Base-by-base conservation (phyloP, 2,329 filamentous ascomycete genomes). In the Penicillium sp. region DNA sequence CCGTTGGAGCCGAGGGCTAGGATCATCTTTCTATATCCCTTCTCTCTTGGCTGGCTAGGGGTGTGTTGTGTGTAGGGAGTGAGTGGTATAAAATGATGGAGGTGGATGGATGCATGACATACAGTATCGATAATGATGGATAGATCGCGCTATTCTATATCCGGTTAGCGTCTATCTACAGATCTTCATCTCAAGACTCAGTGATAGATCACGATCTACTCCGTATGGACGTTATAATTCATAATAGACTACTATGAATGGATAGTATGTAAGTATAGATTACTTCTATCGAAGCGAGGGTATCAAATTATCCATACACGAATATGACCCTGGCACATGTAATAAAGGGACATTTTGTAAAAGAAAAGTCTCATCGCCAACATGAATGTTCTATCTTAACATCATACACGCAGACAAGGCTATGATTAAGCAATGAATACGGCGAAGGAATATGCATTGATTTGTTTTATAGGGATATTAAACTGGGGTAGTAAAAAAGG, bases 1-100 rank as follows among this genome's bases (percentile, higher is more conserved):
- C 88, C 86, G 65, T 92, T 92, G 4, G 89, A 92, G 30, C 89
- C 89, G 47, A 91, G 79, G 2, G 88, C 82, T 64, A 55, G 24
- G 1, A 55, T 42, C 52, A 54, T 54, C 21, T 18, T 21, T 28
- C 8, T 42, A 5, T 18, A 12, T 14, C 18, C 28, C 18, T 20
- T 16, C 21, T 23, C 12, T 3, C 5, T n/a, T n/a, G n/a, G n/a
- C n/a, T n/a, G n/a, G n/a, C n/a, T n/a, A n/a, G n/a, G n/a, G n/a
- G n/a, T n/a, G n/a, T n/a, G n/a, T n/a, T n/a, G n/a, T n/a, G n/a
- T n/a, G n/a, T n/a, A n/a, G n/a, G n/a, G n/a, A n/a, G n/a, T n/a
- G 30, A 16, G 30, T 35, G 30, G 12, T 5, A 8, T 30, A 9
- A 30, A 30, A 30, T 7, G 28, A 30, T 5, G 7, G 16, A 35